Evolutionary conservation across 495 filamentous ascomycete genomes (phyloP), one percentile per base, ranked within the genome.

Genomic region (Cudoniella acicularis): DNA sequence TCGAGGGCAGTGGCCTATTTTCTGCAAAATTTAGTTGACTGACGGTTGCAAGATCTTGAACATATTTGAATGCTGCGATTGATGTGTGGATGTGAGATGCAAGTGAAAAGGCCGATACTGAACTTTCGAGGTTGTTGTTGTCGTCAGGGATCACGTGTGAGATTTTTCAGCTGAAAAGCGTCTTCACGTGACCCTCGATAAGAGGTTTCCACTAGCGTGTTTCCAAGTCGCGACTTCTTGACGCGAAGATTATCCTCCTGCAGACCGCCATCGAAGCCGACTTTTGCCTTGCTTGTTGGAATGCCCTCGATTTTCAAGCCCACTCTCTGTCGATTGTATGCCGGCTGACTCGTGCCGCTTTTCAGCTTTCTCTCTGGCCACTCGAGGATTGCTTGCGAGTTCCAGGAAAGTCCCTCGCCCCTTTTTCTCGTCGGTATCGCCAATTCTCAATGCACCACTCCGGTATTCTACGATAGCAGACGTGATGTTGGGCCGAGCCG

Each of bases 401-500:
- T 59, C 45, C 50, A 56, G 58, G 66, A 65, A 63, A 59, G 56
- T 21, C 16, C 27, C 24, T 47, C 49, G 17, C 22, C 27, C 62
- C 25, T 61, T 55, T 58, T 60, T 54, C 52, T 57, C 24, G 13
- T 61, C 50, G 11, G 25, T 13, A 36, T 36, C 13, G 6, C 13
- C 54, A 30, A 52, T 52, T 17, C 36, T 49, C 21, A 64, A 65
- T 62, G 58, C 62, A 56, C 46, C 36, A 53, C 25, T 8, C 24
- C 21, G 4, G 36, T 66, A 66, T 49, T 64, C 66, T 45, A 60
- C 67, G 40, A 66, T 60, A 25, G 64, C 57, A 58, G 67, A 71
- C 67, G 67, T 59, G 20, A 79, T 79, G 76, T 66, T 79, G 41
- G 36, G 60, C 3, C 65, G 67, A 50, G 72, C 73, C 6, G 65